phyloP scores from a whole-genome alignment of 352 stramenopile species.

The Pythium volutum region DNA sequence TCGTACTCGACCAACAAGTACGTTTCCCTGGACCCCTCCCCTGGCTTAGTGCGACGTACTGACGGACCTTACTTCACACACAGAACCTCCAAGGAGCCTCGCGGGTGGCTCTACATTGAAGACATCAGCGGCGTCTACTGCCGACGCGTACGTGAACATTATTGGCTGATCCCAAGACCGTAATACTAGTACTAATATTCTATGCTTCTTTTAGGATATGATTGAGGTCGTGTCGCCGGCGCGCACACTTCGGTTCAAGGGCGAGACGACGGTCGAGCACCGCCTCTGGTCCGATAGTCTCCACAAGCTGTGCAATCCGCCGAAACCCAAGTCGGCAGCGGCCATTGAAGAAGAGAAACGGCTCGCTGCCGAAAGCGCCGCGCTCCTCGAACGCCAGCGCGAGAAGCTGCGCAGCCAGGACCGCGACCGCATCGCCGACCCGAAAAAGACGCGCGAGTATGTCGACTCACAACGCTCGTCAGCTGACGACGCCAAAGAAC shows the following conservation, averaged over 20 bases:
- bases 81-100: conserved; percentile 70
- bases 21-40: no score
- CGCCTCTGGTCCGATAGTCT: conserved; percentile 80
- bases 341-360: conserved; percentile 20
- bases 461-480: conserved; percentile 1
- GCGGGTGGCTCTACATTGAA: conserved; percentile 79
- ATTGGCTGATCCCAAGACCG: background rate
- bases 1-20: conserved; percentile 84
- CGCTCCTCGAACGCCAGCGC: conserved; percentile 12
- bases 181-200: background rate
- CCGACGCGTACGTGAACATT: conserved; percentile 37
- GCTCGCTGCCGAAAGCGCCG: conserved; percentile 4
- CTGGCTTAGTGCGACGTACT: no score
- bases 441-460: conserved; percentile 18
- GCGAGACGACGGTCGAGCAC: conserved; percentile 76
- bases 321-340: conserved; percentile 4
- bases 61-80: no score
- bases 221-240: conserved; percentile 79
- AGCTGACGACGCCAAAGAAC: conserved; percentile 7
- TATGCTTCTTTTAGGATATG: conserved; percentile 44
- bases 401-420: conserved; percentile 21
- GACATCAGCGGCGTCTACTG: conserved; percentile 74
- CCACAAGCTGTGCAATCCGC: conserved; percentile 62
- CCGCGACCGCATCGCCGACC: conserved; percentile 32
- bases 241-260: conserved; percentile 71